Percentiles rank a stretch among this genome's conserved stretches.
These are phyloP conservation scores for Phytophthora cactorum DNA, from an alignment of 352 stramenopile genomes.

Conservation along the genomic window DNA sequence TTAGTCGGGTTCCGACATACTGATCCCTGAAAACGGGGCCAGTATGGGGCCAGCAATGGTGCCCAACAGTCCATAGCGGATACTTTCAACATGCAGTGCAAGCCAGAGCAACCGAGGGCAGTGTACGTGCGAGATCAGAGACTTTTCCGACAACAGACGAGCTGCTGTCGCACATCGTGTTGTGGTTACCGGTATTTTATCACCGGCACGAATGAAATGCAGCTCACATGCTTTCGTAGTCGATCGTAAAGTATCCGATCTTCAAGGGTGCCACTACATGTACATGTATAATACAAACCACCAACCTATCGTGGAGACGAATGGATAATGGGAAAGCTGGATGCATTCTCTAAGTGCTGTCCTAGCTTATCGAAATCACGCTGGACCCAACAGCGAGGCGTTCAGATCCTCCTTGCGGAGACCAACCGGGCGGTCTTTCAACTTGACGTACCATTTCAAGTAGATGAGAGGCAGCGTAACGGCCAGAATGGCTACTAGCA, in stretches of 20 bases:
- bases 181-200: conserved; percentile 1
- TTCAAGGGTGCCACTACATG: conserved; percentile 15
- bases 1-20: conserved; percentile 8
- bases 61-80: neutral
- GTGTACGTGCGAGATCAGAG: conserved; percentile 5
- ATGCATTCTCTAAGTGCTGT: conserved; percentile 9
- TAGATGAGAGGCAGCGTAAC: conserved; percentile 65
- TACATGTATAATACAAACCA: neutral
- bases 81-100: conserved; percentile 9
- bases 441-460: conserved; percentile 79
- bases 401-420: conserved; percentile 63
- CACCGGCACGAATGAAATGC: conserved; percentile 29
- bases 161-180: conserved; percentile 5
- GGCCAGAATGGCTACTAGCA: conserved; percentile 49
- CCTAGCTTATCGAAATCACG: conserved; percentile 10
- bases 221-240: conserved; percentile 5
- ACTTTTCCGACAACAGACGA: conserved; percentile 16
- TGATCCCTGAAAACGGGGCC: too few relatives aligned
- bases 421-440: conserved; percentile 62
- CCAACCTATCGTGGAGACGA: neutral
- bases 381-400: conserved; percentile 43
- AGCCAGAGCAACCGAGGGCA: conserved; percentile 6
- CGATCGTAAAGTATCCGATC: conserved; percentile 25
- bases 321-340: neutral
- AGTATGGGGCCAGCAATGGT: neutral